Conservation (phyloP, 2,329 filamentous ascomycete species). For the Tolypocladium endophyticum region DNA sequence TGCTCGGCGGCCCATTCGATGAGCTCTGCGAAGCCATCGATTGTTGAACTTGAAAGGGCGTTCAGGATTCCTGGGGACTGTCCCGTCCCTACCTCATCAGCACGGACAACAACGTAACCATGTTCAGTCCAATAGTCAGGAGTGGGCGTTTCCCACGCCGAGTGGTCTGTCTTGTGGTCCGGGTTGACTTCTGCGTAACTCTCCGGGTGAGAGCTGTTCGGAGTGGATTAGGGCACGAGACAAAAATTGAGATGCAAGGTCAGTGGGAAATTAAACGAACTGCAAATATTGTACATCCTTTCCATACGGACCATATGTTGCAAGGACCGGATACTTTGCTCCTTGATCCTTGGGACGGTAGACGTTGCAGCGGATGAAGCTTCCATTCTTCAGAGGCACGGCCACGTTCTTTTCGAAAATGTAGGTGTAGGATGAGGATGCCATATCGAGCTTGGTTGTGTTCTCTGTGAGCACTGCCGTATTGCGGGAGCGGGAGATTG, state of each 20-base stretch:
- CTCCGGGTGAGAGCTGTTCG: slow-evolving; percentile 23
- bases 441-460: background rate
- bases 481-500: too few species aligned
- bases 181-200: slow-evolving; percentile 40
- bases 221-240: too few species aligned
- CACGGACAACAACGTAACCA: slow-evolving; percentile 45
- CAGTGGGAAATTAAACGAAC: slow-evolving; percentile 9
- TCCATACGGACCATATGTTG: slow-evolving; percentile 65
- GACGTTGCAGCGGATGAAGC: slow-evolving; percentile 25
- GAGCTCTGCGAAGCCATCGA: slow-evolving; percentile 36
- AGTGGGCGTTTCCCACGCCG: slow-evolving; percentile 49
- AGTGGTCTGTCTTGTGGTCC: slow-evolving; percentile 41
- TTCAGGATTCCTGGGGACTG: slow-evolving; percentile 36
- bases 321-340: slow-evolving; percentile 44
- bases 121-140: slow-evolving; percentile 44
- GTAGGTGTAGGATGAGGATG: background rate
- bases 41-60: slow-evolving; percentile 37
- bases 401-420: background rate
- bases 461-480: too few species aligned
- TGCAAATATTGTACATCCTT: slow-evolving; percentile 58
- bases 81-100: slow-evolving; percentile 36
- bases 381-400: background rate
- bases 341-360: slow-evolving; percentile 21
- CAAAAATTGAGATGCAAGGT: background rate
- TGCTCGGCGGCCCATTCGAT: slow-evolving; percentile 38